These are phyloP conservation scores for Alternaria consortialis DNA, from an alignment of 2,329 filamentous ascomycete genomes.

Conservation along the genomic window DNA sequence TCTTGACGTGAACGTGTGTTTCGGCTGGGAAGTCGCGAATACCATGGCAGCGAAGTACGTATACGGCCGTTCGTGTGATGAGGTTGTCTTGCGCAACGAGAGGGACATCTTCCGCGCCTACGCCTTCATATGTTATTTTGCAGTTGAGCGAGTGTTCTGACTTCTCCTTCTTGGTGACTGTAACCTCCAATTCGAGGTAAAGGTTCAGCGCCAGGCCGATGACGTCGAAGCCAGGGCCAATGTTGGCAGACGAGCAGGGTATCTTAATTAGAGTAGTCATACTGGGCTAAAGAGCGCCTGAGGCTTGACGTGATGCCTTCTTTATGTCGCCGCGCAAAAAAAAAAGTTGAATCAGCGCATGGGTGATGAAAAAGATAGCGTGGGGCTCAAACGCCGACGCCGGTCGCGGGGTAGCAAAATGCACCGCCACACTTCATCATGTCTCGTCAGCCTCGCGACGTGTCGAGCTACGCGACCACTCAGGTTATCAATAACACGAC, in stretches of 20 bases:
- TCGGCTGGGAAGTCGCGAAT: constrained; percentile 80
- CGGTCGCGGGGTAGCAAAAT: constrained; percentile 12
- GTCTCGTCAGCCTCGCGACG: background rate
- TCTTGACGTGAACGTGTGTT: constrained; percentile 93
- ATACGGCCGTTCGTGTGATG: constrained; percentile 91
- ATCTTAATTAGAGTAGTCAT: constrained; percentile 72
- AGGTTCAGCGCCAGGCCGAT: constrained; percentile 94
- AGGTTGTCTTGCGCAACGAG: constrained; percentile 88
- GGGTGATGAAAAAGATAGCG: constrained; percentile 19
- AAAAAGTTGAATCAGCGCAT: constrained; percentile 17
- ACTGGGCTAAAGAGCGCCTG: constrained; percentile 19
- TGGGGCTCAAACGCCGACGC: constrained; percentile 23
- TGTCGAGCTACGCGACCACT: background rate
- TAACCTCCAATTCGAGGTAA: constrained; percentile 89
- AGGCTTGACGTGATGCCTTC: constrained; percentile 15
- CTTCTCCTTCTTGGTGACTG: constrained; percentile 66
- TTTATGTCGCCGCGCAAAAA: constrained; percentile 16
- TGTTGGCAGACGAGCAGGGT: constrained; percentile 96
- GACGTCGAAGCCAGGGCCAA: constrained; percentile 95
- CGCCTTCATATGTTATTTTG: constrained; percentile 87
- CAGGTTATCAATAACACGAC: background rate
- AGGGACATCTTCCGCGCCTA: constrained; percentile 79
- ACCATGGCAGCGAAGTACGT: constrained; percentile 91
- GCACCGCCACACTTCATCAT: constrained; percentile 12
- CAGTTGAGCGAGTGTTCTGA: constrained; percentile 77